Base-by-base conservation (phyloP, 768 basidiomycete genomes). In the Lactarius akahatsu region DNA sequence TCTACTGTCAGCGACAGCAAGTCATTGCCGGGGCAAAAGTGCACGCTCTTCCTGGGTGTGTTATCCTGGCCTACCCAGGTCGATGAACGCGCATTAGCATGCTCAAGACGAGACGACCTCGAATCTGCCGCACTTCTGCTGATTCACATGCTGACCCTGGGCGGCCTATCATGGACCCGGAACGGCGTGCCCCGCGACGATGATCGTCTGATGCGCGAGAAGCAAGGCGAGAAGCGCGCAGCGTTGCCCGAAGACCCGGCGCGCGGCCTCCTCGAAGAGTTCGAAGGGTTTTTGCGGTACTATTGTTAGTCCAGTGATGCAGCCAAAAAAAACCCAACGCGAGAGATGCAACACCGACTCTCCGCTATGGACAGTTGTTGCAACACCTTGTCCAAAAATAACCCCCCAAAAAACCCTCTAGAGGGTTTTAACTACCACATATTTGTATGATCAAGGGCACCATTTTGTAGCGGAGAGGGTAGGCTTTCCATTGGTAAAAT, bases 71-170 rank as follows among this genome's bases (percentile, higher is more conserved):
- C 67, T 52, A 68, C 57, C 32, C 3, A 36, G 32, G 52, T n/a
- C 41, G 20, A 28, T 43, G 40, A 20, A 43, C 45, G 20, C 41
- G 34, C 56, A 61, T 70, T 70, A 92, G 90, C 91, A 50, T 90
- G 90, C n/a, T 89, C 90, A 64, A 84, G 90, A 57, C 81, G 90
- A 64, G 90, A 92, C 72, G 90, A 92, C 72, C 80, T 92, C 57
- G 90, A 92, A 75, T 90, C 90, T 0, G 79, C 83, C 23, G 88
- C 88, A 3, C 79, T 92, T 56, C 89, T 92, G 89, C 79, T 92
- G 62, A 89, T 92, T 62, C 90, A 92, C 73, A 80, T 92, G 28
- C 80, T 92, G 54, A 92, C 87, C 7, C 90, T 90, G 2, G 83
- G 85, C 16, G 90, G 90, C 9, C 82, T 92, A 28, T 77, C 83